Percentiles rank a stretch among this genome's conserved stretches.
Conservation (phyloP, 148 eudicot genomes). For the Gaultheria prostrata region DNA sequence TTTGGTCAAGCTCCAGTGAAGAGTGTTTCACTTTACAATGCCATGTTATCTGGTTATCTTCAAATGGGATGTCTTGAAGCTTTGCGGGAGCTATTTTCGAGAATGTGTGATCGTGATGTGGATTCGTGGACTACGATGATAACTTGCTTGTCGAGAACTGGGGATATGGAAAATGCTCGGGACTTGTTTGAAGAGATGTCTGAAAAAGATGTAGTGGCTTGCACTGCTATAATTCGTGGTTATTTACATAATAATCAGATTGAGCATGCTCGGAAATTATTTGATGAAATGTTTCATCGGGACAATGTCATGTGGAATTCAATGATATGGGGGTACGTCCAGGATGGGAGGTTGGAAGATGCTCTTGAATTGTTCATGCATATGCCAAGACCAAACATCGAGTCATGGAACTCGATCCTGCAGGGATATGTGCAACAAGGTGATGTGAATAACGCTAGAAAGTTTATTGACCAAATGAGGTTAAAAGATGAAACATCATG, state of each 20-base stretch:
- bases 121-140: constrained; percentile 66
- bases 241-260: constrained; percentile 41
- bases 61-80: constrained; percentile 42
- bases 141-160: constrained; percentile 40
- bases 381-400: constrained; percentile 45
- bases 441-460: constrained; percentile 34
- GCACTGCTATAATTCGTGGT: constrained; percentile 55
- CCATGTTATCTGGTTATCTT: constrained; percentile 63
- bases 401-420: constrained; percentile 53
- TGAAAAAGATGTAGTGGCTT: constrained; percentile 48
- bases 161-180: constrained; percentile 46
- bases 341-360: constrained; percentile 40
- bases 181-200: constrained; percentile 52
- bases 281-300: constrained; percentile 44
- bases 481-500: constrained; percentile 45
- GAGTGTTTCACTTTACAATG: constrained; percentile 42
- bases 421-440: constrained; percentile 45
- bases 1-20: constrained; percentile 35
- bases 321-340: constrained; percentile 52
- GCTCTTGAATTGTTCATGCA: constrained; percentile 46
- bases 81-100: constrained; percentile 35
- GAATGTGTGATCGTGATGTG: constrained; percentile 47
- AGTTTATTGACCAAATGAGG: constrained; percentile 40
- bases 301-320: constrained; percentile 65
- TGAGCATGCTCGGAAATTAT: constrained; percentile 47